Evolutionary conservation across 192 early-diverging fungal genomes (phyloP).

Genomic region (Ambispora gerdemannii): DNA sequence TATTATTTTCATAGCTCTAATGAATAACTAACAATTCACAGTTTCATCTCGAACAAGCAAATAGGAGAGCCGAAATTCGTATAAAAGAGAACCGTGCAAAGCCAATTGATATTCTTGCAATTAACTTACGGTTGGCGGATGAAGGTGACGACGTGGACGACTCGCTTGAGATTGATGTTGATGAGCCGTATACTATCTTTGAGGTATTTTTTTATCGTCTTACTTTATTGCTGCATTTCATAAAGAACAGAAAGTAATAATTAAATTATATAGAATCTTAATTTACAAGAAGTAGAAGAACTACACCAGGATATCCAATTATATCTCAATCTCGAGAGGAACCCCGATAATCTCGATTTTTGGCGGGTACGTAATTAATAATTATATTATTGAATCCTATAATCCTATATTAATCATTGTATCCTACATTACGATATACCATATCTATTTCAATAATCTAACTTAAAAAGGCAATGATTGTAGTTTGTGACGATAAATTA

Average conservation of each 20-base stretch:
- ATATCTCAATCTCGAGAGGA: conserved; percentile 82
- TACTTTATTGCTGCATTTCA: too few relatives aligned
- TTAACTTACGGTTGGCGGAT: conserved; percentile 76
- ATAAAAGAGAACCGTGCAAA: conserved; percentile 84
- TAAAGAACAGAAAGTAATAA: too few relatives aligned
- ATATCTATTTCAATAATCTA: conserved; percentile 1
- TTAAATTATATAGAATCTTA: conserved; percentile 53
- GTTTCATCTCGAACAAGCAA: conserved; percentile 91
- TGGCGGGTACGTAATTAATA: conserved; percentile 56
- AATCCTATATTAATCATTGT: too few relatives aligned
- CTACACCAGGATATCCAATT: conserved; percentile 84
- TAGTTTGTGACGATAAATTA: conserved; percentile 74
- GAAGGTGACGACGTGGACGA: conserved; percentile 68
- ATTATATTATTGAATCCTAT: not conserved
- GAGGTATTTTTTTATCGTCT: conserved; percentile 37
- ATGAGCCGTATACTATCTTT: conserved; percentile 85
- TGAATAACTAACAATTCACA: not conserved
- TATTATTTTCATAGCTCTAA: not conserved
- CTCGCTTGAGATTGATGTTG: conserved; percentile 80
- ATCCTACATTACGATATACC: conserved; percentile 23
- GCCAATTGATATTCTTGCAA: conserved; percentile 89
- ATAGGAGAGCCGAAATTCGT: conserved; percentile 86
- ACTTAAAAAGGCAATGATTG: conserved; percentile 58
- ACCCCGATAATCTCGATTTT: conserved; percentile 72
- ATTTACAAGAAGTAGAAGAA: conserved; percentile 66